Evolutionary conservation across 805 yeast genomes (phyloP), one percentile per base, ranked within the genome.

Genomic region (Metschnikowia henanensis): DNA sequence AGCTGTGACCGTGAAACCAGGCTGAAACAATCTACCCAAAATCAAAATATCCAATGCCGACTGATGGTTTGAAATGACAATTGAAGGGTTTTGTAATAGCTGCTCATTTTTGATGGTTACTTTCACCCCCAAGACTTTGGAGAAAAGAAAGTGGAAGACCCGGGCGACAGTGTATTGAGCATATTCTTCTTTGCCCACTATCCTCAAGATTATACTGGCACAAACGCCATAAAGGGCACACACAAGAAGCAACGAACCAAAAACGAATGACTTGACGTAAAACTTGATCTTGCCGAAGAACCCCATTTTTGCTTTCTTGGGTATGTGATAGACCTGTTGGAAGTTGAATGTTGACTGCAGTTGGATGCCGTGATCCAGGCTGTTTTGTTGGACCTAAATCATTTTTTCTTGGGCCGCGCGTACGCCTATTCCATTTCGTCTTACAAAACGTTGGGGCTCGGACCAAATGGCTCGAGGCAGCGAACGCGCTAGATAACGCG

Each of bases 121-220:
- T 51, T 75, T 81, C 52, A 91, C 72, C 1, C 95, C 91, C 66
- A 91, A 65, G 3, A 83, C 37, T 3, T 68, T 62, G 26, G 87
- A 78, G 64, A 86, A 77, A 3, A 79, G 58, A 50, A 68, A 61
- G 62, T 87, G 85, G 61, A 87, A 91, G 35, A 84, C 85, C 50
- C 95, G 74, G 2, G 97, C 98, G 9, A 92, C 88, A 17, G 90
- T 72, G 80, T 90, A 90, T 67, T 94, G 99, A 1, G 95, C 81
- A 37, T 90, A 73, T 42, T 84, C 83, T 53, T 80, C 82, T 62
- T 86, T 86, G 19, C 96, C 95, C 13, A 83, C 51, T 6, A 89
- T 40, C 1, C 87, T 68, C 39, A 89, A 72, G 6, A 79, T 49
- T 1, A 87, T 60, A 2, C 97, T 89, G 18, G 90, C 87, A 8